phyloP scores from a whole-genome alignment of 2,329 filamentous ascomycete species.

The Ophiocordyceps robertsii region DNA sequence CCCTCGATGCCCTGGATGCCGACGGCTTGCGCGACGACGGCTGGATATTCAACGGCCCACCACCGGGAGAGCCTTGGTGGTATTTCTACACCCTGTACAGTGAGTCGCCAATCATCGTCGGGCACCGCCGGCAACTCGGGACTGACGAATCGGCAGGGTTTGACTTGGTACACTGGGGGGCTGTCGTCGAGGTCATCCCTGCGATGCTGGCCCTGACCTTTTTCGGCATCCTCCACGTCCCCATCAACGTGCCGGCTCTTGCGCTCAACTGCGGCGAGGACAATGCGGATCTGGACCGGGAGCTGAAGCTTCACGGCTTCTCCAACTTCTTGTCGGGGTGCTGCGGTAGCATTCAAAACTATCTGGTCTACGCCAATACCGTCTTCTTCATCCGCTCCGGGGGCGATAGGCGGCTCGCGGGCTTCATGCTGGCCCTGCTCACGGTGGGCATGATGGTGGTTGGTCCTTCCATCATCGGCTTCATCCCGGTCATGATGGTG shows the following conservation, averaged over 20 bases:
- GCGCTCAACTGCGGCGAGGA: conserved; percentile 87
- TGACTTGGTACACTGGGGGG: conserved; percentile 66
- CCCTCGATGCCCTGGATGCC: conserved; percentile 54
- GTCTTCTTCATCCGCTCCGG: conserved; percentile 93
- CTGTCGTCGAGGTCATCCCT: conserved; percentile 71
- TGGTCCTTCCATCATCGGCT: conserved; percentile 80
- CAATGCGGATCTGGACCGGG: conserved; percentile 78
- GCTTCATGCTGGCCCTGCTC: conserved; percentile 66
- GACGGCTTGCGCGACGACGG: conserved; percentile 55
- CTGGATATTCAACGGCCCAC: conserved; percentile 86
- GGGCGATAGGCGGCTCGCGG: conserved; percentile 74
- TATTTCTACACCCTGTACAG: conserved; percentile 94
- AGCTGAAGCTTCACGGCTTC: conserved; percentile 82
- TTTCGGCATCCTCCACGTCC: conserved; percentile 92
- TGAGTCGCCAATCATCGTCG: conserved; percentile 28
- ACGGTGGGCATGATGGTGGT: conserved; percentile 75
- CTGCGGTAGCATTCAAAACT: conserved; percentile 85
- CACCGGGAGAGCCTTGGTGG: conserved; percentile 83
- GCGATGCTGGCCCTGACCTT: conserved; percentile 96
- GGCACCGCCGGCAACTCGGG: neutral
- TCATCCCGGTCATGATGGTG: conserved; percentile 93
- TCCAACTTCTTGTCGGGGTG: conserved; percentile 86
- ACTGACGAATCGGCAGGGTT: conserved; percentile 45
- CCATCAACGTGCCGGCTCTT: conserved; percentile 92
- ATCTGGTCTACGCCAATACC: conserved; percentile 94